A percentile compares a stretch with the other conserved stretches of the same genome.
Conservation (phyloP, 1,139 yeast genomes). For the Hemisphaericaspora lyxosophila region DNA sequence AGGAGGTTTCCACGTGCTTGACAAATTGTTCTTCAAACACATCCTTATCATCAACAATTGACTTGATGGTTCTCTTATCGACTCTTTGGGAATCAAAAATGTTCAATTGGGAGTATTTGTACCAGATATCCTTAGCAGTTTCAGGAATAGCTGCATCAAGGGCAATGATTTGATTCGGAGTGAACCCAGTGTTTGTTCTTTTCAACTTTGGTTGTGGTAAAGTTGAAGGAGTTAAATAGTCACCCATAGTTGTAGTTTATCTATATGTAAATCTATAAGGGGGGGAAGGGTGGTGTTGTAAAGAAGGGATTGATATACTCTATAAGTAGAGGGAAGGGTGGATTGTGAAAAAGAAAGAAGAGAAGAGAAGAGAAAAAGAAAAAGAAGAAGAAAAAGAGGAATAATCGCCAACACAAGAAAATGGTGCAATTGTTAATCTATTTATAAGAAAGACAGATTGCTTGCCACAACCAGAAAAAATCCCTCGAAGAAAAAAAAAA, state of each 20-base stretch:
- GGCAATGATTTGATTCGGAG: slow-evolving; percentile 84
- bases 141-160: slow-evolving; percentile 82
- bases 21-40: slow-evolving; percentile 69
- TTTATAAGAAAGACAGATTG: not conserved
- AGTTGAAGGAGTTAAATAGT: slow-evolving; percentile 42
- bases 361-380: not conserved
- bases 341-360: slow-evolving; percentile 1
- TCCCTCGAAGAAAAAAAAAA: no score
- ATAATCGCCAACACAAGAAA: no score
- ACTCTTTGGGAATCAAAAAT: slow-evolving; percentile 24
- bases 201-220: slow-evolving; percentile 48
- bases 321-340: no score
- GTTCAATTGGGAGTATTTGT: slow-evolving; percentile 50
- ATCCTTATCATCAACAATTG: slow-evolving; percentile 37
- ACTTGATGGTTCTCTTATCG: slow-evolving; percentile 11
- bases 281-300: not conserved
- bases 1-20: slow-evolving; percentile 82
- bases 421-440: not conserved
- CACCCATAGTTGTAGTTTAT: slow-evolving; percentile 29
- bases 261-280: not conserved
- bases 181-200: slow-evolving; percentile 85
- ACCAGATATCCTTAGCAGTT: slow-evolving; percentile 75
- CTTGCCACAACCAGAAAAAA: no score
- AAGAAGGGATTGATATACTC: no score
- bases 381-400: not conserved